These are phyloP conservation scores for Acephala macrosclerotiorum DNA, from an alignment of 2,329 filamentous ascomycete species.

Conservation along the genomic window DNA sequence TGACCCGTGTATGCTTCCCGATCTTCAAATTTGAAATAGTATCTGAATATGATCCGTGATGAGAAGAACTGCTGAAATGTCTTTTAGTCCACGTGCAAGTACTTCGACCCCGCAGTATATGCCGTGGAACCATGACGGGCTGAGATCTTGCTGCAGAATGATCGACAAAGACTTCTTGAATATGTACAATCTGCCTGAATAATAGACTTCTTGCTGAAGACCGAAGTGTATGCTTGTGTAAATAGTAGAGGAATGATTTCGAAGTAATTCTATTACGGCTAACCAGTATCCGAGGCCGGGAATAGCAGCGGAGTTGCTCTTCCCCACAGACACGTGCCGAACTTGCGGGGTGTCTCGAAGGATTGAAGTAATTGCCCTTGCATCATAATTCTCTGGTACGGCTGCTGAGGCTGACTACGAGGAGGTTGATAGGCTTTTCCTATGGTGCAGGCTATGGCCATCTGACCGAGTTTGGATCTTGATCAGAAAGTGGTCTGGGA, in stretches of 20 bases:
- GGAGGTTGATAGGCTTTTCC: too few relatives aligned
- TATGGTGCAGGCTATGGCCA: not conserved
- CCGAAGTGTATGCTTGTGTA: not conserved
- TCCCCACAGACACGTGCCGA: not conserved
- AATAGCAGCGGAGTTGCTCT: not conserved
- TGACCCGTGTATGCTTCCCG: constrained; percentile 69
- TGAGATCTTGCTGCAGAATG: not conserved
- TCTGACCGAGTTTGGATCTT: not conserved
- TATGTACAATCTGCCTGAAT: not conserved
- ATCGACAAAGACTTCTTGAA: not conserved
- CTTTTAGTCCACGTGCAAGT: constrained; percentile 9
- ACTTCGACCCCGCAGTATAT: constrained; percentile 28
- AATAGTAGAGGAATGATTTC: not conserved
- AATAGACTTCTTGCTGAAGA: not conserved
- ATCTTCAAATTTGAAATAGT: constrained; percentile 73
- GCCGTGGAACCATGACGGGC: constrained; percentile 26
- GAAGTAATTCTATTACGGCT: too few relatives aligned
- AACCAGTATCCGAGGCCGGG: not conserved
- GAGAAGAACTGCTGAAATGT: constrained; percentile 32
- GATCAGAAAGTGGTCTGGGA: not conserved
- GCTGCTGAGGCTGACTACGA: too few relatives aligned
- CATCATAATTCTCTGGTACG: too few relatives aligned
- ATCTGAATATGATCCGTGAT: constrained; percentile 49
- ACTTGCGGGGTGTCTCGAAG: not conserved
- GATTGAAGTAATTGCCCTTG: not conserved